These are phyloP conservation scores for Termitomyces sp. DNA, from an alignment of 768 basidiomycete species.

Conservation along the genomic window DNA sequence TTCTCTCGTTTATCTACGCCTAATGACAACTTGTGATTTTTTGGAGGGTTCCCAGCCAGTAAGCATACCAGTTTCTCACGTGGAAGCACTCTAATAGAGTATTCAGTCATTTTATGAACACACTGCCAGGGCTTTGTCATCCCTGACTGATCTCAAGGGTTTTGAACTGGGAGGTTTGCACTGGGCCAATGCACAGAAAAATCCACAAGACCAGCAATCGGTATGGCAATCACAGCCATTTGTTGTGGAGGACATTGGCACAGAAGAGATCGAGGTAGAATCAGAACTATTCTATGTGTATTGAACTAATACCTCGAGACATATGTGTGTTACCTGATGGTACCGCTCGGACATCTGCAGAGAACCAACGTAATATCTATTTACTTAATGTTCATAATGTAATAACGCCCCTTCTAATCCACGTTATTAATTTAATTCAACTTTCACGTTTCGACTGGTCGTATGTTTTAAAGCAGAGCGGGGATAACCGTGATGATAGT, in stretches of 20 bases:
- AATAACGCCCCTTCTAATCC: neutral
- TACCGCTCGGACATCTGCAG: neutral
- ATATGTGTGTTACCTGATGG: neutral
- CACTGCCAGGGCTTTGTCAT: constrained; percentile 51
- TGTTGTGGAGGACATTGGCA: constrained; percentile 21
- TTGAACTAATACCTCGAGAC: constrained; percentile 13
- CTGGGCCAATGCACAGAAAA: constrained; percentile 55
- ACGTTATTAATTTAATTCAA: neutral
- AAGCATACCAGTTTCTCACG: constrained; percentile 22
- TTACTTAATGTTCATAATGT: neutral
- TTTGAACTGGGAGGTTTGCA: constrained; percentile 77
- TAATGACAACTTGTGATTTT: constrained; percentile 55
- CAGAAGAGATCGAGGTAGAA: constrained; percentile 27
- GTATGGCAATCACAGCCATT: constrained; percentile 53
- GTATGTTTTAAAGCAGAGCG: neutral
- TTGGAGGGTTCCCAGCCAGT: constrained; percentile 47
- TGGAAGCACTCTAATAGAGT: constrained; percentile 11
- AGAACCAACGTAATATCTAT: neutral
- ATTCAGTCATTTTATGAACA: constrained; percentile 58
- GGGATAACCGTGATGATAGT: too few relatives aligned
- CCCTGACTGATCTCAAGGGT: constrained; percentile 53
- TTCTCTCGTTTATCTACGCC: constrained; percentile 58
- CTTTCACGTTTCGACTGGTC: neutral
- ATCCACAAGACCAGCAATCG: constrained; percentile 35
- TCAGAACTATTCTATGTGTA: constrained; percentile 29